phyloP scores from a whole-genome alignment of 2,329 filamentous ascomycete species.

The Verticillium alfalfae region DNA sequence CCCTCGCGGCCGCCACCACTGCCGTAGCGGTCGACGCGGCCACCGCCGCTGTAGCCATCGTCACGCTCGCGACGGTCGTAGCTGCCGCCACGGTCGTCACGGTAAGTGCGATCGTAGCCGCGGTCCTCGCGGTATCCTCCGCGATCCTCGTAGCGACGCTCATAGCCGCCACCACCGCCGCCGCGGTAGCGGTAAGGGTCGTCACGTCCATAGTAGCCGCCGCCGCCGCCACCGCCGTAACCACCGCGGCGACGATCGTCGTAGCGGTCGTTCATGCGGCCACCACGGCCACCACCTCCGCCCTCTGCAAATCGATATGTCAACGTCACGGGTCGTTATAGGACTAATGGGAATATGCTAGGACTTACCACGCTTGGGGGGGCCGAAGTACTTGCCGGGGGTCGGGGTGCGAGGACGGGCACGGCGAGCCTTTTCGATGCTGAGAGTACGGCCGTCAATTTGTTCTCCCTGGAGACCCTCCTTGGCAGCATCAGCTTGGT shows the following conservation, averaged over 20 bases:
- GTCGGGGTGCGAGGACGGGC: slow-evolving; percentile 92
- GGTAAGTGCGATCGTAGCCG: slow-evolving; percentile 38
- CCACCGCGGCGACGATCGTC: slow-evolving; percentile 62
- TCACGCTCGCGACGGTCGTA: slow-evolving; percentile 21
- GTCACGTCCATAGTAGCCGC: slow-evolving; percentile 39
- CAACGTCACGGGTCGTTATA: neutral
- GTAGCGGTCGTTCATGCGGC: slow-evolving; percentile 49
- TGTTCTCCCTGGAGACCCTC: slow-evolving; percentile 92
- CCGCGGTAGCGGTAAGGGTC: slow-evolving; percentile 53
- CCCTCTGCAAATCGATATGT: slow-evolving; percentile 22
- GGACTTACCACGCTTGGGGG: slow-evolving; percentile 86
- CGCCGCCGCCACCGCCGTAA: slow-evolving; percentile 41
- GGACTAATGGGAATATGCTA: neutral
- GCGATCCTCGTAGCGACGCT: slow-evolving; percentile 34
- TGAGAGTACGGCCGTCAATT: slow-evolving; percentile 90
- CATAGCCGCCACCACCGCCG: slow-evolving; percentile 33
- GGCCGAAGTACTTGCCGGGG: slow-evolving; percentile 97
- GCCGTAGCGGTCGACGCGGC: slow-evolving; percentile 20
- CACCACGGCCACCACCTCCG: slow-evolving; percentile 43
- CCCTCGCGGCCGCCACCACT: slow-evolving; percentile 42
- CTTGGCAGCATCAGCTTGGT: slow-evolving; percentile 94
- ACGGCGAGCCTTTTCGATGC: slow-evolving; percentile 97
- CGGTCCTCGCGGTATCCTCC: slow-evolving; percentile 41
- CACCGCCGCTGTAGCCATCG: slow-evolving; percentile 32
- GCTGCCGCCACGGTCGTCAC: slow-evolving; percentile 41